Base-by-base conservation (phyloP, 2,329 filamentous ascomycete genomes). In the Colletotrichum liaoningense region DNA sequence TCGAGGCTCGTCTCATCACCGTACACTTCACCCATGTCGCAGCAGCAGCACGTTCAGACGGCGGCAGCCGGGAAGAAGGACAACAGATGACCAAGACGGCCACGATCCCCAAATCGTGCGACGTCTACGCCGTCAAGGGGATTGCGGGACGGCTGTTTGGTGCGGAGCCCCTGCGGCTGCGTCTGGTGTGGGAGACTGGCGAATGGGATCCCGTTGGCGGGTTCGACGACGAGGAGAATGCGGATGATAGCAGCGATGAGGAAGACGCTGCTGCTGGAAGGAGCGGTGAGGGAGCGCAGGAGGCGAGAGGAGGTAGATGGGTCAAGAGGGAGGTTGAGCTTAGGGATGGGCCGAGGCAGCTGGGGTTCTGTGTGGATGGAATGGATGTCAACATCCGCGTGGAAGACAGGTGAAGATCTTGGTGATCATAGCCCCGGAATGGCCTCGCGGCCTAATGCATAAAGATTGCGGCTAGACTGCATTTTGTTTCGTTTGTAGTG, bases 131-230 rank as follows among this genome's bases (percentile, higher is more conserved):
- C 3, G 89, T 98, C 19, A 93, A 97, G 79, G 93, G 94, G 0
- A 86, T 97, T 9, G 92, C 94, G 0, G 93, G 92, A 0, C 92
- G 89, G 76, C 81, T 93, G n/a, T 94, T 97, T 78, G 86, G 83
- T 1, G 77, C 93, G 12, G 83, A 87, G 59, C 93, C 95, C 0
- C 86, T 94, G 75, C 83, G 84, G 55, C 84, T 96, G 73, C 88
- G 87, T 54, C 81, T 98, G 62, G 84, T 97, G 0, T 97, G 94
- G 93, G 95, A 98, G 84, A 98, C 95, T 9, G 94, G 94, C 24
- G 95, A 98, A 81, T 94, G 93, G 91, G 95, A 98, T 81, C 94
- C 94, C 0, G 91, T 95, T 0, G 88, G 88, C 9, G 88, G 89
- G 74, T 89, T 91, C 76, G 88, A 91, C 74, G 87, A 90, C 5